A percentile compares a stretch with the other conserved stretches of the same genome.
Evolutionary conservation across 345 rosid species (phyloP).

Genomic region (Diplotaxis tenuifolia): DNA sequence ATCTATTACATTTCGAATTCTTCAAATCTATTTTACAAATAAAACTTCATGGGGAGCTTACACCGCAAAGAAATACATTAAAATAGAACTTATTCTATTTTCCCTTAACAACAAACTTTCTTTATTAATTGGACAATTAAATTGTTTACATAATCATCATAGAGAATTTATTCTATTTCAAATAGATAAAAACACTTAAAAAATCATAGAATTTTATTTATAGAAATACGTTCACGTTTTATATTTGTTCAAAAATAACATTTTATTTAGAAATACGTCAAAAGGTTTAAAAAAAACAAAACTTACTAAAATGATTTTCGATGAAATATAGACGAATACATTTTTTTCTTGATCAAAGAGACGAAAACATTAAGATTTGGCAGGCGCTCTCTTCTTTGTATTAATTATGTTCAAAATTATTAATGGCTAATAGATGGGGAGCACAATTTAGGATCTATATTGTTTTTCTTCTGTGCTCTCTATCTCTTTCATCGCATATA

Average conservation of each 20-base stretch:
- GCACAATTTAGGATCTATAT: not conserved
- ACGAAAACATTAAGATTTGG: not conserved
- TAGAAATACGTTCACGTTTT: too few relatives aligned
- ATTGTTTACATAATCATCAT: not conserved
- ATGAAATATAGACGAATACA: too few relatives aligned
- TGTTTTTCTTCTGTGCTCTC: constrained; percentile 1
- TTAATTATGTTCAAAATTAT: constrained; percentile 2
- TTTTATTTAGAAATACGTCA: too few relatives aligned
- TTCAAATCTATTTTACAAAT: not conserved
- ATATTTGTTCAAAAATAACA: too few relatives aligned
- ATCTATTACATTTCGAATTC: not conserved
- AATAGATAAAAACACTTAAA: too few relatives aligned
- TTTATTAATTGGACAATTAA: too few relatives aligned
- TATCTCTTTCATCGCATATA: constrained; percentile 5
- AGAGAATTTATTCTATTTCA: too few relatives aligned
- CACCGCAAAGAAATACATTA: not conserved
- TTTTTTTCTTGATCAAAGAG: too few relatives aligned
- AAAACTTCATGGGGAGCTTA: not conserved
- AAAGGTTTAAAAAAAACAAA: too few relatives aligned
- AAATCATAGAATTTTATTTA: too few relatives aligned
- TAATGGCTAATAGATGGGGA: constrained; percentile 6
- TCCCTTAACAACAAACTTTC: too few relatives aligned
- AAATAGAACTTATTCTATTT: not conserved
- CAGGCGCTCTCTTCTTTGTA: constrained; percentile 4
- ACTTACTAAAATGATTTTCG: too few relatives aligned